A percentile compares a stretch with the other conserved stretches of the same genome.
These are phyloP conservation scores for Vicia villosa DNA, from an alignment of 306 rosid species.

Conservation along the genomic window DNA sequence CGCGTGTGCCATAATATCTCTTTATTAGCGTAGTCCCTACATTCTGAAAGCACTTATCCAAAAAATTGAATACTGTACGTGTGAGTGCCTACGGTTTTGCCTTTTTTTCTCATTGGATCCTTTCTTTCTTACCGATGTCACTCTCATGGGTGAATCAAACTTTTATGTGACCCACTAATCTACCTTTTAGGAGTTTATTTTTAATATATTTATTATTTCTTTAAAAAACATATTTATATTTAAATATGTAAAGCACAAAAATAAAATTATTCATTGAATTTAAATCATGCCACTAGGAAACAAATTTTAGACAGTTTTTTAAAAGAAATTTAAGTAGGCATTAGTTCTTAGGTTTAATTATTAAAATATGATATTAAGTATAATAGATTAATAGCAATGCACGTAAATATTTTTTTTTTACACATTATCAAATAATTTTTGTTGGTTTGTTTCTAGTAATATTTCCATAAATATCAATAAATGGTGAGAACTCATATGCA, in stretches of 20 bases:
- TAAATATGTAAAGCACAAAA: too few species aligned
- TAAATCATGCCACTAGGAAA: too few species aligned
- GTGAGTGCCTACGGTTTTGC: background rate
- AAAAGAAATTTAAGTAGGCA: too few species aligned
- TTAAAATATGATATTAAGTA: too few species aligned
- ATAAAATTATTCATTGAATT: too few species aligned
- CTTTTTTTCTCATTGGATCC: slow-evolving; percentile 1
- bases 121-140: background rate
- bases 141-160: background rate
- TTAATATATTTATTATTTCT: background rate
- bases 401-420: too few species aligned
- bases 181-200: background rate
- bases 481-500: too few species aligned
- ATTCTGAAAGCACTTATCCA: background rate
- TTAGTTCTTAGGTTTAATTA: too few species aligned
- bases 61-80: background rate
- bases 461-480: too few species aligned
- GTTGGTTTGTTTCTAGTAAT: too few species aligned
- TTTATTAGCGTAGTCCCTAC: slow-evolving; percentile 37
- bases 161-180: background rate
- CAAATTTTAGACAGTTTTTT: background rate
- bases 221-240: background rate
- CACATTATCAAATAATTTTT: too few species aligned
- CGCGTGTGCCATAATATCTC: slow-evolving; percentile 47
- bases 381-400: too few species aligned